Base-by-base conservation (phyloP, 75 land plant genomes). In the Ceratopteris richardii region DNA sequence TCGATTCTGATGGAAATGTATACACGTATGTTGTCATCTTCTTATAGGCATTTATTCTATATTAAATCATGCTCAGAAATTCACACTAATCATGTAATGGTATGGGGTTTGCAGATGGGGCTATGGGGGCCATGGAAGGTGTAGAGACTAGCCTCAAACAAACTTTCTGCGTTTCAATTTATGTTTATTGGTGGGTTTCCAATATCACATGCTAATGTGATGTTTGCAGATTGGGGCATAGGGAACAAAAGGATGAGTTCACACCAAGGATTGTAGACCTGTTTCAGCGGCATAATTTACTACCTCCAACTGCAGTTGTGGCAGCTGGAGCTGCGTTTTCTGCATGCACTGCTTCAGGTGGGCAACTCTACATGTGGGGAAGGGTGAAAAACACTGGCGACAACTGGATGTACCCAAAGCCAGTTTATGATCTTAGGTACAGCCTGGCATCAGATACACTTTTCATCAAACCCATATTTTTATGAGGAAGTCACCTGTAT, bases 361-460 rank as follows among this genome's bases (percentile, higher is more conserved):
- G 98, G 26, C 98, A 93, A 58, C 67, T 93, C 43, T 93, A 89
- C 65, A 93, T 93, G 98, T 93, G 98, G 98, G 98, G 98, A 20
- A 95, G 82, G 56, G 67, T 93, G 52, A 93, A 93, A 66, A 63
- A 63, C 29, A 83, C 82, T 1, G 95, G 96, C 30, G 98, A 93
- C 69, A 92, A 79, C 40, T 93, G 95, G 90, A 93, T 93, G 98
- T 93, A 93, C 63, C 98, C 98, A 14, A 93, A 93, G 57, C 98
- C 98, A 41, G 73, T 93, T 41, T 68, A 81, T 82, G 98, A 93
- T 66, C 67, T 93, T 50, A 89, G 94, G 98, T 92, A 56, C 0
- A n/a, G n/a, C n/a, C n/a, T 44, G 3, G 1, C 19, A 33, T 52
- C 1, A 14, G 7, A 10, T 3, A 31, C 39, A 21, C 13, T 27